These are phyloP conservation scores for Phytopythium delawarense DNA, from an alignment of 352 stramenopile species.

Conservation along the genomic window DNA sequence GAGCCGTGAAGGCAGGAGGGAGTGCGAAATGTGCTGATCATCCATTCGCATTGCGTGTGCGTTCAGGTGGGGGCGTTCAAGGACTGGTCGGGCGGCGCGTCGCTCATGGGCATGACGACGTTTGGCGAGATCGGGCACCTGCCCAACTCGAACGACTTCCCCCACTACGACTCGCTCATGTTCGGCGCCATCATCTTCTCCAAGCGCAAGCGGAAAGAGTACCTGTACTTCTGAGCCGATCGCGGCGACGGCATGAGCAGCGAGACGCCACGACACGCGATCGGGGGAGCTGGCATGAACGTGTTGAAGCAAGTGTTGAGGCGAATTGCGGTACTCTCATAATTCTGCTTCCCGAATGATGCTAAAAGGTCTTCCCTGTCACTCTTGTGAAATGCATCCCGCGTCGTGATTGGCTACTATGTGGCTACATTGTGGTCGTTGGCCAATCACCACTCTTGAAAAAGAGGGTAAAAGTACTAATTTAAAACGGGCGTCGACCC, in stretches of 20 bases:
- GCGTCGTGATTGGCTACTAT: no score
- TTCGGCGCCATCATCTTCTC: slow-evolving; percentile 86
- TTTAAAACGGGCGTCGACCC: no score
- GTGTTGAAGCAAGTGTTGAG: neutral
- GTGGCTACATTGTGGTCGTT: no score
- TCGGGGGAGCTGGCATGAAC: neutral
- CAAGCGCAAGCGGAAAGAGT: slow-evolving; percentile 78
- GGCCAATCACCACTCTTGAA: no score
- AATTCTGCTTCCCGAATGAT: neutral
- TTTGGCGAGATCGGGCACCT: slow-evolving; percentile 86
- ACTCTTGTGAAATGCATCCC: neutral
- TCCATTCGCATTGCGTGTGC: slow-evolving; percentile 3
- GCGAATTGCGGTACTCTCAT: neutral
- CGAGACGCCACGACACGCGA: no score
- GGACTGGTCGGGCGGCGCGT: slow-evolving; percentile 76
- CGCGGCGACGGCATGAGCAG: neutral
- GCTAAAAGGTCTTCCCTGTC: neutral
- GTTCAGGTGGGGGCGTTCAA: slow-evolving; percentile 78
- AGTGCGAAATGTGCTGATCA: neutral
- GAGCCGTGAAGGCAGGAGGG: neutral
- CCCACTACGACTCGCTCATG: slow-evolving; percentile 89
- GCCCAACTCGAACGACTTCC: slow-evolving; percentile 72
- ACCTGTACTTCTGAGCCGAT: slow-evolving; percentile 49
- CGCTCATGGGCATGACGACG: slow-evolving; percentile 85
- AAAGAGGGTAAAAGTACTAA: no score